Evolutionary conservation across 1,284 basidiomycete species (phyloP), one percentile per base, ranked within the genome.

Genomic region (Trametes sp.): DNA sequence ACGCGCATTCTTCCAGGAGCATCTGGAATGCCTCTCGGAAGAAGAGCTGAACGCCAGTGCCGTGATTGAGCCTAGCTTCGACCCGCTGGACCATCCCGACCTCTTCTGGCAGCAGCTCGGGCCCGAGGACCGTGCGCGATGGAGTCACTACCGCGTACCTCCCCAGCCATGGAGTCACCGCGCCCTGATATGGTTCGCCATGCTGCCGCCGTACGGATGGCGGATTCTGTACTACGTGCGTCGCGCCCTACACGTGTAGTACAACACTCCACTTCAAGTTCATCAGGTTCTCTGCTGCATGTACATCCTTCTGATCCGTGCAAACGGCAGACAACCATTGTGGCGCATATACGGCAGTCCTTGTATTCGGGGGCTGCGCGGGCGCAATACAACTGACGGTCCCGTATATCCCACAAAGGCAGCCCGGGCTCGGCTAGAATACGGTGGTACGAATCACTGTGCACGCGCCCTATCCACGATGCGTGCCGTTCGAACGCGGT

Each of bases 31-130:
- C 16, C 36, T 38, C 6, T 38, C 36, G 11, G 36, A 38, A 4
- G 19, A 16, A 16, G 2, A 11, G 9, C 16, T 16, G 28, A 33
- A 19, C n/a, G 19, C 26, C 16, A 21, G 21, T 5, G 21, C 54
- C 16, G 35, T 29, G 11, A 28, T 38, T 13, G 19, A 23, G 10
- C 35, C 51, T n/a, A 31, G 51, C 24, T 54, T 31, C 7, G 44
- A 42, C n/a, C 41, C 44, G 8, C 8, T 54, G 45, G 24, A 19
- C 8, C 13, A 60, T 14, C 58, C 58, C 11, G 58, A 54, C 26
- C 2, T 54, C 9, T 60, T 41, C 44, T 60, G 58, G 58, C 46
- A 19, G 38, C 38, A 19, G n/a, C 38, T 42, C 19, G 16, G 16
- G 16, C 5, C n/a, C 16, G 38, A 16, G 16, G 38, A 42, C 16